Evolutionary conservation across 2,329 filamentous ascomycete genomes (phyloP), one percentile per base, ranked within the genome.

Genomic region (Didymella arachidicola): DNA sequence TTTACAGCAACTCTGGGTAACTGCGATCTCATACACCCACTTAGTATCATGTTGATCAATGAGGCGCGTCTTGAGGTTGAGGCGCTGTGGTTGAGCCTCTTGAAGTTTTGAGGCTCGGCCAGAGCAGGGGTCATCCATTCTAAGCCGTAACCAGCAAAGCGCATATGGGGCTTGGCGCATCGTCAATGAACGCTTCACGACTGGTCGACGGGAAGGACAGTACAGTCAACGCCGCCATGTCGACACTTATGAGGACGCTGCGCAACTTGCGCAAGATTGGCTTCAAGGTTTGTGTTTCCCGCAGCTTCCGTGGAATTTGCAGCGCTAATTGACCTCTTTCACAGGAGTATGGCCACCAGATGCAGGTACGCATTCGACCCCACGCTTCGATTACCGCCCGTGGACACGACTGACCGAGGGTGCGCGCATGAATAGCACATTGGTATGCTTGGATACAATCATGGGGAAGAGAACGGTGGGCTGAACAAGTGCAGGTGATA

Each of bases 271-370:
- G 92, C 83, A 89, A 87, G 81, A 87, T 96, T 77, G 95, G 95
- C 54, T 74, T 97, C 75, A 96, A 93, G 89, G 93, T 93, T 79
- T 65, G 80, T 60, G 16, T 51, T 29, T 3, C 26, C 22, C 22
- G 26, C 50, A 72, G 60, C 59, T 65, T 47, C 27, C 30, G 26
- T 53, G 41, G 36, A 27, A 32, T 25, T 45, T 11, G n/a, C 56
- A 55, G 57, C 54, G 62, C 77, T 79, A 71, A 79, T 74, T 65
- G 65, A 66, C 57, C 53, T 45, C 36, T 38, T 53, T 62, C 43
- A 70, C 75, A 96, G 93, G 90, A 97, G 79, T 95, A 89, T 84
- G 90, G 87, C 80, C 90, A 91, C 80, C 95, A 98, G 84, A 86
- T 98, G 86, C 88, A 94, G 82, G 91, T 96, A 91, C 81, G 90